A percentile compares a stretch with the other conserved stretches of the same genome.
phyloP scores from a whole-genome alignment of 129 eudicot species.

The Flaveria trinervia region DNA sequence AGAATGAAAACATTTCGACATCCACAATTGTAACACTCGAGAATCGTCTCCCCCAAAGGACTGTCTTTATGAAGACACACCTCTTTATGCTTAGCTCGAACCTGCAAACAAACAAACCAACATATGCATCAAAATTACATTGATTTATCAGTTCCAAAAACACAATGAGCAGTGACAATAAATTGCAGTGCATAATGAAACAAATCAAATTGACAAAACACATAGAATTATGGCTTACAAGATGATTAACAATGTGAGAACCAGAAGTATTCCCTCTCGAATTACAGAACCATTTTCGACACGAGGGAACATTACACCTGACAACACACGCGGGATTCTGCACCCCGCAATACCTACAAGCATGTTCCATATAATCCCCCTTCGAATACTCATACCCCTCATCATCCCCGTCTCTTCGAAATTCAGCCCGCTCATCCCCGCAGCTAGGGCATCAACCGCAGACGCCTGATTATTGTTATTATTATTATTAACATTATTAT shows the following conservation, averaged over 20 bases:
- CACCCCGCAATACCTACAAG: conserved; percentile 90
- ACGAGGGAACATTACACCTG: conserved; percentile 91
- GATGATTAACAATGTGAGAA: conserved; percentile 88
- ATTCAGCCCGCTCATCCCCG: conserved; percentile 92
- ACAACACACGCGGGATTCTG: conserved; percentile 95
- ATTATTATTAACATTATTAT: conserved; percentile 27
- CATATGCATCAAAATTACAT: not conserved
- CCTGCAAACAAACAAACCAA: conserved; percentile 9
- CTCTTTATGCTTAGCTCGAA: conserved; percentile 95
- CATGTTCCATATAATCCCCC: conserved; percentile 80
- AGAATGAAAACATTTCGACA: conserved; percentile 90
- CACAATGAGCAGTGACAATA: too few species aligned
- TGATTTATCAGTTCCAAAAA: too few species aligned
- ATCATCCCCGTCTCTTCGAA: conserved; percentile 89
- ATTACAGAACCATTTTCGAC: conserved; percentile 94
- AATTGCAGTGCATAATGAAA: not conserved
- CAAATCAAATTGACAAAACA: not conserved
- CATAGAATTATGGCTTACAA: conserved; percentile 43
- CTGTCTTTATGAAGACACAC: conserved; percentile 96
- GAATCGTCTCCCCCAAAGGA: conserved; percentile 43
- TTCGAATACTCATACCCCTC: conserved; percentile 76
- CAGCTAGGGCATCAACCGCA: conserved; percentile 89
- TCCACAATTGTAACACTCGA: conserved; percentile 87
- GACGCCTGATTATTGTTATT: conserved; percentile 38
- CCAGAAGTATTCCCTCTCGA: conserved; percentile 96